Conservation (phyloP, 1,139 yeast species). For the Pichia sp. region DNA sequence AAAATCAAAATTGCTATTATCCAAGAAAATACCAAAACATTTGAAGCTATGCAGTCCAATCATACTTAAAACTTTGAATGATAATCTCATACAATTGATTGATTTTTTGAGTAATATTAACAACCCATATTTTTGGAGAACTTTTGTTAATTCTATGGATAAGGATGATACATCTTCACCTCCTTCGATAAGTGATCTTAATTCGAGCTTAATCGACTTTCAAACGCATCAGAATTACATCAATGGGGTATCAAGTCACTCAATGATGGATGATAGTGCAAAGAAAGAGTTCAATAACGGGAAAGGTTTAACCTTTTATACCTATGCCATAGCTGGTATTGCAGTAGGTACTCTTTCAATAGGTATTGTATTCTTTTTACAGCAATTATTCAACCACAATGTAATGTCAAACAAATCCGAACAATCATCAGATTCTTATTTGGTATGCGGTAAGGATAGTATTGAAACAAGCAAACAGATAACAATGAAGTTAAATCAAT, state of each 20-base stretch:
- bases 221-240: constrained; percentile 2
- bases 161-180: no score
- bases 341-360: constrained; percentile 26
- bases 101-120: constrained; percentile 25
- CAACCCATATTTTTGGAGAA: constrained; percentile 6
- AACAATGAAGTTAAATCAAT: neutral
- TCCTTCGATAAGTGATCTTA: constrained; percentile 13
- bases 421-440: no score
- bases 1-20: neutral
- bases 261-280: neutral
- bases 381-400: no score
- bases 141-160: constrained; percentile 5
- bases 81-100: constrained; percentile 40
- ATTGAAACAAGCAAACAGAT: neutral
- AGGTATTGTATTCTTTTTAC: constrained; percentile 23
- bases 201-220: constrained; percentile 19
- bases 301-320: constrained; percentile 7
- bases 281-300: neutral
- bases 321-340: constrained; percentile 21
- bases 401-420: neutral
- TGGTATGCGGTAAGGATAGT: no score
- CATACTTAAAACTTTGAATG: constrained; percentile 54
- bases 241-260: neutral
- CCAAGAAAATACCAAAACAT: constrained; percentile 10
- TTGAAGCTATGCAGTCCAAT: constrained; percentile 30